Evolutionary conservation across 331 rosid genomes (phyloP).

Genomic region (Rhamnella rubrinervis): DNA sequence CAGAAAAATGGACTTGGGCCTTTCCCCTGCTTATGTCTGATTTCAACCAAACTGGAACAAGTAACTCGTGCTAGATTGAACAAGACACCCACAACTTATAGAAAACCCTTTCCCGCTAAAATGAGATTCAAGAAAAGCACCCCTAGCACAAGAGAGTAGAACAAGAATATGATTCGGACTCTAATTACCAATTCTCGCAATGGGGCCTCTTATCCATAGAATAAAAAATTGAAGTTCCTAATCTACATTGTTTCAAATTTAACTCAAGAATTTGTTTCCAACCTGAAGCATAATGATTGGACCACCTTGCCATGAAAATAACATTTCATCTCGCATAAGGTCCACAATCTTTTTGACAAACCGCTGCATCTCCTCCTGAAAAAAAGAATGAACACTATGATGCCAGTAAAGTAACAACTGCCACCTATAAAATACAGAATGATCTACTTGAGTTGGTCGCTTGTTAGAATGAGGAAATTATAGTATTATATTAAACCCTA

Average conservation of each 20-base stretch:
- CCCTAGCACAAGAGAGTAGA: background rate
- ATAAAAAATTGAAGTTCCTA: background rate
- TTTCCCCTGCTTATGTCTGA: conserved; percentile 10
- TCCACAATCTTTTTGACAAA: conserved; percentile 87
- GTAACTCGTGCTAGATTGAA: conserved; percentile 20
- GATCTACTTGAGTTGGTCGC: background rate
- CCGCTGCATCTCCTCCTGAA: conserved; percentile 82
- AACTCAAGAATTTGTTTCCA: conserved; percentile 21
- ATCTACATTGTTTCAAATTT: background rate
- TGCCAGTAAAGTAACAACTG: conserved; percentile 11
- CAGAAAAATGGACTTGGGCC: background rate
- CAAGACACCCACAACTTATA: conserved; percentile 16
- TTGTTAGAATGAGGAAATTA: background rate
- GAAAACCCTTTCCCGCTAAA: conserved; percentile 22
- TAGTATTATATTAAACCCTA: background rate
- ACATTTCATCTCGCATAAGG: conserved; percentile 65
- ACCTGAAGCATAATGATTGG: conserved; percentile 98
- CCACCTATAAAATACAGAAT: background rate
- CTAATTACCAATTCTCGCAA: conserved; percentile 24
- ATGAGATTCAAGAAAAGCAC: background rate
- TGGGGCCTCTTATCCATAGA: conserved; percentile 2
- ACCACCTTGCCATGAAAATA: conserved; percentile 98
- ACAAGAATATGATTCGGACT: conserved; percentile 5
- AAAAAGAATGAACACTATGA: conserved; percentile 13
- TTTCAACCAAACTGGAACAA: conserved; percentile 5